Percentiles rank a stretch among this genome's conserved stretches.
Evolutionary conservation across 2,329 filamentous ascomycete species (phyloP).

Genomic region (Macrophomina phaseolina): DNA sequence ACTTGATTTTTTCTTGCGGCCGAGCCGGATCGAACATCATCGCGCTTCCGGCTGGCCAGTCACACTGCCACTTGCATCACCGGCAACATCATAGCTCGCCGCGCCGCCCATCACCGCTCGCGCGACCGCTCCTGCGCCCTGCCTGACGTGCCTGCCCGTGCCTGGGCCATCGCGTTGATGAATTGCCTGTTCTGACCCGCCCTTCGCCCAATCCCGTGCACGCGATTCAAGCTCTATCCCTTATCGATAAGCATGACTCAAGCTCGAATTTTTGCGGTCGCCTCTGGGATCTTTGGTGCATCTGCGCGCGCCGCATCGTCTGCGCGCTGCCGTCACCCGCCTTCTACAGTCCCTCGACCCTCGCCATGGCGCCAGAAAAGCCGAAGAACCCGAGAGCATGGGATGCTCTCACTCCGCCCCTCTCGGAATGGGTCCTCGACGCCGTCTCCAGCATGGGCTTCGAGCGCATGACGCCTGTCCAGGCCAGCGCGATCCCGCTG

Average conservation of each 20-base stretch:
- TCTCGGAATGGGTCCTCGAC: constrained; percentile 85
- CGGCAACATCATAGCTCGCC: neutral
- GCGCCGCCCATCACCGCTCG: constrained; percentile 1
- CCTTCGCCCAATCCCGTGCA: constrained; percentile 8
- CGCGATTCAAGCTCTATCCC: neutral
- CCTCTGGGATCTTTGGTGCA: neutral
- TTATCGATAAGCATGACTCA: constrained; percentile 24
- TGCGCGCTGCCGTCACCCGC: constrained; percentile 1
- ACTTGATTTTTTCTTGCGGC: constrained; percentile 20
- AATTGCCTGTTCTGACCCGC: constrained; percentile 7
- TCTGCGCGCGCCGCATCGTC: constrained; percentile 4
- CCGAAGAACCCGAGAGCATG: constrained; percentile 54
- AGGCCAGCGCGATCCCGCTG: constrained; percentile 86
- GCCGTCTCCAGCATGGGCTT: constrained; percentile 87
- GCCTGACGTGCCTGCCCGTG: neutral
- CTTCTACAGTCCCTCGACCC: neutral
- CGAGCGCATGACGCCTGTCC: constrained; percentile 88
- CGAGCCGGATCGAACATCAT: constrained; percentile 21
- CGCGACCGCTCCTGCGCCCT: neutral
- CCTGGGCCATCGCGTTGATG: neutral
- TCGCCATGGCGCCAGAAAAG: constrained; percentile 43
- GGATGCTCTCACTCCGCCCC: constrained; percentile 70
- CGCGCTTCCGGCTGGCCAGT: constrained; percentile 19
- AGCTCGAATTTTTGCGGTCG: constrained; percentile 21
- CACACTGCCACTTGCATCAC: neutral